phyloP scores from a whole-genome alignment of 495 filamentous ascomycete genomes.

The Cercophora samala region DNA sequence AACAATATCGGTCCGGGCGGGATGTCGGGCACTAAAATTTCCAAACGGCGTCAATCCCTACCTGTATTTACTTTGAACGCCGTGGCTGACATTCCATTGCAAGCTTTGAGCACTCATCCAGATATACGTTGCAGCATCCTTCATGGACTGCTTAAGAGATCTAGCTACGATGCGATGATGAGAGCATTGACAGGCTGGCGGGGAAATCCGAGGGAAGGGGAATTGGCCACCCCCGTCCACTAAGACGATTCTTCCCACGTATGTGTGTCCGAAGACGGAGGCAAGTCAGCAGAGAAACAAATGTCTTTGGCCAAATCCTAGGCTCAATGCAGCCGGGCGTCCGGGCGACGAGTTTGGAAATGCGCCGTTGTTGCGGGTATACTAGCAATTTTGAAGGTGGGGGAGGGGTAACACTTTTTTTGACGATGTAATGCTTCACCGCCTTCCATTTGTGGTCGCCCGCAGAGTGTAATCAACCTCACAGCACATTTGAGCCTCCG shows the following conservation, averaged over 20 bases:
- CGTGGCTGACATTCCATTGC: background rate
- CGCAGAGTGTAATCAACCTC: background rate
- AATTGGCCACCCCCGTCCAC: slow-evolving; percentile 10
- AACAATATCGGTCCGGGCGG: slow-evolving; percentile 9
- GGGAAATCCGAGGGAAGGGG: background rate
- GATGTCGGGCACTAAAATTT: slow-evolving; percentile 9
- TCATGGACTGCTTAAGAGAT: background rate
- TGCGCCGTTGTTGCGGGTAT: slow-evolving; percentile 1
- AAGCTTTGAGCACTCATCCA: background rate
- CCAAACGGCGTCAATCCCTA: background rate
- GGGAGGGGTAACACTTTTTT: slow-evolving; percentile 18
- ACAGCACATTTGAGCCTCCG: background rate
- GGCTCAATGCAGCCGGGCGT: slow-evolving; percentile 11
- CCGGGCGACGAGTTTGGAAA: background rate
- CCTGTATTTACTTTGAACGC: background rate
- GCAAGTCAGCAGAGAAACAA: background rate
- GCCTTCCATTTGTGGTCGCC: slow-evolving; percentile 2
- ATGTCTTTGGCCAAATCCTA: slow-evolving; percentile 1
- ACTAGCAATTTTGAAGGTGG: slow-evolving; percentile 10
- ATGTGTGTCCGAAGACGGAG: slow-evolving; percentile 24
- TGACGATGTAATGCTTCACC: slow-evolving; percentile 12
- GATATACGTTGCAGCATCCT: background rate
- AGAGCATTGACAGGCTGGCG: background rate
- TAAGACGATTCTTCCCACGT: slow-evolving; percentile 13
- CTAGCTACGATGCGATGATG: background rate